Evolutionary conservation across 139 green algal genomes (phyloP).

Genomic region (Parachlorella kessleri): DNA sequence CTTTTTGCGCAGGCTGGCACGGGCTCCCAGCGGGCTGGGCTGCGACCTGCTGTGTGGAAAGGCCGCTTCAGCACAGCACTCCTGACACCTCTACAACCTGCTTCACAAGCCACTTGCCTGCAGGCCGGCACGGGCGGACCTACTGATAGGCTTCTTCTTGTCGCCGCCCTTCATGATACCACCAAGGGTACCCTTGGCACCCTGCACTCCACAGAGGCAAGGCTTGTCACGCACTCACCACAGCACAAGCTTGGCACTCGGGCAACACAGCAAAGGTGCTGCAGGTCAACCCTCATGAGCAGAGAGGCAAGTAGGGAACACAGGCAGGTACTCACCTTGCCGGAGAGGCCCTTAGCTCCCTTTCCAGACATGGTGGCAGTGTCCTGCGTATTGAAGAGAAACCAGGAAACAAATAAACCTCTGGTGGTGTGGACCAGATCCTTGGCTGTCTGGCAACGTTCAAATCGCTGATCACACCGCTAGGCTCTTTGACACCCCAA

Average conservation of each 20-base stretch:
- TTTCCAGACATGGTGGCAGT: constrained; percentile 54
- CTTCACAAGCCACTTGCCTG: background rate
- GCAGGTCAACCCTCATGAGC: background rate
- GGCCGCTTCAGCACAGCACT: no score
- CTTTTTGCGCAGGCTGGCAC: no score
- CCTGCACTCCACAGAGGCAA: constrained; percentile 21
- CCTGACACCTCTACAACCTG: background rate
- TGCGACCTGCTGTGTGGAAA: no score
- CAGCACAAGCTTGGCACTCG: background rate
- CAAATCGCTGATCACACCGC: no score
- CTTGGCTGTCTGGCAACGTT: no score
- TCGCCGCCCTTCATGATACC: constrained; percentile 58
- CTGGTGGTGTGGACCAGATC: no score
- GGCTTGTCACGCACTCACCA: background rate
- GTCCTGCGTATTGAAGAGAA: no score
- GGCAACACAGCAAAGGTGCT: background rate
- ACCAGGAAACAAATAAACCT: no score
- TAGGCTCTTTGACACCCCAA: no score
- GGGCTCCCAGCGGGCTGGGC: no score
- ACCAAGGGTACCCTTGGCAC: constrained; percentile 93
- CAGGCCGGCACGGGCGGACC: constrained; percentile 81
- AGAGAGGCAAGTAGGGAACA: constrained; percentile 16
- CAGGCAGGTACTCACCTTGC: constrained; percentile 59
- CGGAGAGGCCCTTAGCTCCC: constrained; percentile 85
- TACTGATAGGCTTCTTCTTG: constrained; percentile 87